Evolutionary conservation across 805 yeast species (phyloP), one percentile per base, ranked within the genome.

Genomic region (Yarrowia yakushimensis): DNA sequence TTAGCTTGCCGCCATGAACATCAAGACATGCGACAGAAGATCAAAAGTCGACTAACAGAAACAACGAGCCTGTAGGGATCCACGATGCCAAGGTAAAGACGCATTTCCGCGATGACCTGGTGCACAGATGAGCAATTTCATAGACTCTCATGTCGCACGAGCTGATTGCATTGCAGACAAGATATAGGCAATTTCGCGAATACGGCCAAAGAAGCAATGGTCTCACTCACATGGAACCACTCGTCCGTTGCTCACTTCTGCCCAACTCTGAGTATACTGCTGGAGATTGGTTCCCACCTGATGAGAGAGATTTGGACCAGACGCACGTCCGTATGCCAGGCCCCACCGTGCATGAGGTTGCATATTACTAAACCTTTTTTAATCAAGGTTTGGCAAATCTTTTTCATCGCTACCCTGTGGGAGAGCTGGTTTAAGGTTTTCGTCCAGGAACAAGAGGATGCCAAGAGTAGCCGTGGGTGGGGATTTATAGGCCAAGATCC

Each of bases 321-420:
- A n/a, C 20, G 39, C 54, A 46, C 28, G 52, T 20, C 17, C 20
- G 36, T 23, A 12, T 11, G 54, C 55, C 55, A 48, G 31, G 55
- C 15, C 55, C 28, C 28, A 20, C 37, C 28, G 28, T 48, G 37
- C 52, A 13, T 6, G 1, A 23, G 45, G 6, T 10, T 43, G 23
- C 54, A 30, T n/a, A 18, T 2, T 18, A 15, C n/a, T 15, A n/a
- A 20, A 46, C 6, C 9, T 12, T 13, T 10, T 27, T 2, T 8
- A 3, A 3, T 1, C n/a, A 31, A 10, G 20, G 18, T 48, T 48
- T 22, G 12, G 55, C 39, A 39, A 48, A 48, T 48, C 55, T 48
- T 48, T 48, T 48, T 33, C 55, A 48, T 48, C 55, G 28, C 28
- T 22, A n/a, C n/a, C n/a, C n/a, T n/a, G n/a, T n/a, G n/a, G n/a